A percentile compares a stretch with the other conserved stretches of the same genome.
phyloP scores from a whole-genome alignment of 768 basidiomycete species.

The Artomyces pyxidatus region DNA sequence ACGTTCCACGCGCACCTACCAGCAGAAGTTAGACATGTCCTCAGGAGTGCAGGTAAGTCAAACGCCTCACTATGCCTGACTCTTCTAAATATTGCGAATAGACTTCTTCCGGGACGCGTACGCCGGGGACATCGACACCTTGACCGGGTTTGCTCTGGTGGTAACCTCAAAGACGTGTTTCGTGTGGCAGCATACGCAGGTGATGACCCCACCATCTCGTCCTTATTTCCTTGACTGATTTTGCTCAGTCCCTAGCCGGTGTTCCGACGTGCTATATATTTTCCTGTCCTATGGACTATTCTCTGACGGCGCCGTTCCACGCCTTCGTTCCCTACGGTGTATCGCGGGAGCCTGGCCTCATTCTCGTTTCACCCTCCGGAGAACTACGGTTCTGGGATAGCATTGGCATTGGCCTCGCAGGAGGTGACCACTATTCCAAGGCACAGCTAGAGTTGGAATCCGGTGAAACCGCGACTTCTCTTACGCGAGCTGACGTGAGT shows the following conservation, averaged over 20 bases:
- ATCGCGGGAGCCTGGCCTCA: conserved; percentile 79
- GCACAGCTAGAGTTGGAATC: conserved; percentile 39
- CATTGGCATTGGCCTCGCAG: conserved; percentile 75
- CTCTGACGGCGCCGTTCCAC: conserved; percentile 39
- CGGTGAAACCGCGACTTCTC: conserved; percentile 55
- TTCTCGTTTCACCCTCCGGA: conserved; percentile 66
- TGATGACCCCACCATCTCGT: too few relatives aligned
- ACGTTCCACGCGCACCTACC: conserved; percentile 65
- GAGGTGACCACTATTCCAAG: conserved; percentile 59
- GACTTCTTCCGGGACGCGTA: conserved; percentile 65
- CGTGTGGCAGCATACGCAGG: conserved; percentile 78
- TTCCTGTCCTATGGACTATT: conserved; percentile 52
- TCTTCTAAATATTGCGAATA: conserved; percentile 19
- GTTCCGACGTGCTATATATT: conserved; percentile 82
- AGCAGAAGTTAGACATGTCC: conserved; percentile 63
- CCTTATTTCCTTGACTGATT: too few relatives aligned
- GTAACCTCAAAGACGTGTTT: conserved; percentile 69
- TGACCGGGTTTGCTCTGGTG: conserved; percentile 68
- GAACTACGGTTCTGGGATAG: conserved; percentile 83
- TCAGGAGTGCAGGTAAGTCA: conserved; percentile 55
- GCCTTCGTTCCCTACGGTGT: conserved; percentile 56
- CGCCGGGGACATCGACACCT: conserved; percentile 60
- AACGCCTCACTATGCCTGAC: not conserved
- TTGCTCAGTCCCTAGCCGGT: conserved; percentile 55
- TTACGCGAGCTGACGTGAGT: conserved; percentile 60